A percentile compares a stretch with the other conserved stretches of the same genome.
These are phyloP conservation scores for Allium fistulosum DNA, from an alignment of 106 monocot genomes.

Conservation along the genomic window DNA sequence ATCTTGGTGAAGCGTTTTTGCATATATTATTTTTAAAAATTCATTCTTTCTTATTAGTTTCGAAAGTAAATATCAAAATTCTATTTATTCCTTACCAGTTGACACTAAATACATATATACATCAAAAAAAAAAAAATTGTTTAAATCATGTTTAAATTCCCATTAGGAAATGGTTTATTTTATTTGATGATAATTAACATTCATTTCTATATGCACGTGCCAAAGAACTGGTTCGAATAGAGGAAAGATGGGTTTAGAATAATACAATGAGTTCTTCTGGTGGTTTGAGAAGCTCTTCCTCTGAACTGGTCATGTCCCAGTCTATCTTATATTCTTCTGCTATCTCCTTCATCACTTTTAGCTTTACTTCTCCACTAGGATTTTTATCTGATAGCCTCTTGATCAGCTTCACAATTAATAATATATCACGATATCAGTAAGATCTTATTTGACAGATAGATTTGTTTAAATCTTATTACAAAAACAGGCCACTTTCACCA, in stretches of 20 bases:
- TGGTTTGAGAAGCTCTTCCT: constrained; percentile 82
- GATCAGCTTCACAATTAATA: constrained; percentile 44
- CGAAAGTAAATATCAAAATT: too few relatives aligned
- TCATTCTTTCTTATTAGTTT: neutral
- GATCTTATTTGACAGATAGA: neutral
- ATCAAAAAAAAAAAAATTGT: neutral
- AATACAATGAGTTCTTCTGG: constrained; percentile 59
- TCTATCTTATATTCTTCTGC: constrained; percentile 76
- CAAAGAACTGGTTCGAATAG: too few relatives aligned
- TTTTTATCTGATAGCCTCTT: constrained; percentile 83
- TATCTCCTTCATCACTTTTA: constrained; percentile 91
- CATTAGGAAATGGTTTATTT: too few relatives aligned
- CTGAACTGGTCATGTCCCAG: constrained; percentile 71
- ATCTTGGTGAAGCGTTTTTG: neutral
- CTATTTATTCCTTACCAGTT: too few relatives aligned
- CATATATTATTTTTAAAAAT: neutral
- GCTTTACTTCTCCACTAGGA: constrained; percentile 67
- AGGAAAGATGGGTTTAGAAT: neutral
- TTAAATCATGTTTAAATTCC: too few relatives aligned
- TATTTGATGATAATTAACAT: too few relatives aligned
- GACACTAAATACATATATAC: too few relatives aligned
- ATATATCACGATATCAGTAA: too few relatives aligned
- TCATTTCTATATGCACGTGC: too few relatives aligned
- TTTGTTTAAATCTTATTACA: neutral
- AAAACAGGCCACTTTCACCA: neutral